Percentiles rank a stretch among this genome's conserved stretches.
phyloP scores from a whole-genome alignment of 148 eudicot species.

The Cornus kousa region DNA sequence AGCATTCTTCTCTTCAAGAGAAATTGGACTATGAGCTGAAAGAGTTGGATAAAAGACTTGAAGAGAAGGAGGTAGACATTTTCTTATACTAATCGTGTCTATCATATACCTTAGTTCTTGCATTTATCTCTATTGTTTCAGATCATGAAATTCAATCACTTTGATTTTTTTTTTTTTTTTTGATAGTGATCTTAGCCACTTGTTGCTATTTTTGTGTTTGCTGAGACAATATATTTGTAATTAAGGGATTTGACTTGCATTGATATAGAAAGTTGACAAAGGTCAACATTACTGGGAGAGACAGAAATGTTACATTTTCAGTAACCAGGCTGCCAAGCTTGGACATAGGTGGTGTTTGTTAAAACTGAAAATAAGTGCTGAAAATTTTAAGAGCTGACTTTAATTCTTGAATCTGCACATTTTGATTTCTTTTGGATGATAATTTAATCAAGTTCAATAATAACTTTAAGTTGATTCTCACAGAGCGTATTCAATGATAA shows the following conservation, averaged over 20 bases:
- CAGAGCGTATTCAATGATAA: too few relatives aligned
- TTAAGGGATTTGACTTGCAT: not conserved
- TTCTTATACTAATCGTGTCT: not conserved
- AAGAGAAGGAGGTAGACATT: conserved; percentile 77
- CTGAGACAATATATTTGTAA: not conserved
- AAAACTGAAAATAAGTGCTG: too few relatives aligned
- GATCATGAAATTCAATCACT: not conserved
- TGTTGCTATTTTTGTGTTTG: not conserved
- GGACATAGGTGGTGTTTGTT: too few relatives aligned
- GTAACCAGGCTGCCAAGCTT: too few relatives aligned
- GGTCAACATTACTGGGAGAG: not conserved
- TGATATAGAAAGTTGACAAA: not conserved
- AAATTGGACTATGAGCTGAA: conserved; percentile 76
- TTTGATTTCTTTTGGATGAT: too few relatives aligned
- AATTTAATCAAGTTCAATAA: too few relatives aligned
- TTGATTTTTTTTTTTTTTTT: not conserved
- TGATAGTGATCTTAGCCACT: not conserved
- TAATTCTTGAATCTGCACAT: too few relatives aligned
- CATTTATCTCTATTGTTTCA: too few relatives aligned
- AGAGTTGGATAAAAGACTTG: conserved; percentile 82
- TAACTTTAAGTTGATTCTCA: too few relatives aligned
- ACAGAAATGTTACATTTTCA: not conserved
- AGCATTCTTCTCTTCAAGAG: conserved; percentile 90
- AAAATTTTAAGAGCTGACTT: too few relatives aligned
- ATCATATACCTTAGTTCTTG: too few relatives aligned